Conservation (phyloP, 768 basidiomycete genomes). For the Saitozyma sp. region DNA sequence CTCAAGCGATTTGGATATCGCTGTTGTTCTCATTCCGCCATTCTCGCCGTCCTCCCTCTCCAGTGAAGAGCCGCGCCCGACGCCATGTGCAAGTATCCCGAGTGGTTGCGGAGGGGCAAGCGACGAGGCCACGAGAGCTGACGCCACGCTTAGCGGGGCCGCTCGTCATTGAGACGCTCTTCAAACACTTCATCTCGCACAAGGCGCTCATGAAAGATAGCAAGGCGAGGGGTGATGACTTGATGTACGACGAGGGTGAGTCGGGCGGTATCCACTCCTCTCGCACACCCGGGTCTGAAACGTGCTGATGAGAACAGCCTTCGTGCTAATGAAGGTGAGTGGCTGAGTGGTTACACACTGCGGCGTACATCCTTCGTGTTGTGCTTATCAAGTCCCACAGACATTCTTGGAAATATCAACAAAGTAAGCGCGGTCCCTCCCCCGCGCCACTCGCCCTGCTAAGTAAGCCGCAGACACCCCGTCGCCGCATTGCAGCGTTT, state of each 20-base stretch:
- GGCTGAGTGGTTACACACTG: not conserved
- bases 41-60: no score
- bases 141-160: slow-evolving; percentile 36
- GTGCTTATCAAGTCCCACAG: slow-evolving; percentile 36
- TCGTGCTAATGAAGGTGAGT: slow-evolving; percentile 62
- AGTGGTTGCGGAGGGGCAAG: not conserved
- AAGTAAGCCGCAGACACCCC: slow-evolving; percentile 59
- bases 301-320: slow-evolving; percentile 54
- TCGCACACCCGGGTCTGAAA: not conserved
- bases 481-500: slow-evolving; percentile 80
- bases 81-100: not conserved
- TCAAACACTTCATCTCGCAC: slow-evolving; percentile 80
- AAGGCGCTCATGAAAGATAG: slow-evolving; percentile 50
- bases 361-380: not conserved
- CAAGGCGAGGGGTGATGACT: slow-evolving; percentile 60
- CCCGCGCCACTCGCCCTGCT: slow-evolving; percentile 36
- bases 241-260: slow-evolving; percentile 72
- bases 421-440: slow-evolving; percentile 28
- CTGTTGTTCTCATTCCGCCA: no score
- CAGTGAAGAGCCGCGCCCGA: no score
- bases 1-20: no score
- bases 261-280: not conserved
- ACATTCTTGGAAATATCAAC: slow-evolving; percentile 74
- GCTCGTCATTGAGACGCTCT: slow-evolving; percentile 59
- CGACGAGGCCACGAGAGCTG: not conserved